Evolutionary conservation across 371 early-diverging fungal species (phyloP), one percentile per base, ranked within the genome.

Genomic region (Saksenaea vasiformis): DNA sequence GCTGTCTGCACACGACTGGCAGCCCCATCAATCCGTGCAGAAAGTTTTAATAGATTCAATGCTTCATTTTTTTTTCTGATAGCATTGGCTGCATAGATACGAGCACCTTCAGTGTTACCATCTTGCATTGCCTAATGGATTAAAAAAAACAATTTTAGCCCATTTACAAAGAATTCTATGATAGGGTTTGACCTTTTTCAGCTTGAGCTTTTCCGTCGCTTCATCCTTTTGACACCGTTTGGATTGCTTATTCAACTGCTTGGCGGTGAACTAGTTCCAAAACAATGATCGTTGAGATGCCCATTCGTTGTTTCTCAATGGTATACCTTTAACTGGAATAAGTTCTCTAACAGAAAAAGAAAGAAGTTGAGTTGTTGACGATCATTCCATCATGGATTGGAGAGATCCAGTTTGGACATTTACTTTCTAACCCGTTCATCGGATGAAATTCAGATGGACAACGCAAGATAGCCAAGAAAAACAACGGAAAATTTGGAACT

Each of bases 31-130:
- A 96, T 86, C 17, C 94, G 85, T 47, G 91, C 90, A 22, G 91
- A 76, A 53, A 96, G 81, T 61, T 88, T 79, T 56, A 92, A 73
- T 37, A 94, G 65, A 69, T 95, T 92, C 54, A 95, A 78, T 2
- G 86, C 64, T 76, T 95, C 95, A 69, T 89, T 93, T 84, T 93
- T 92, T 76, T 96, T 96, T 64, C 96, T 86, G 68, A 96, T 96
- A 11, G 93, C 94, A 71, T 94, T 93, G 26, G 88, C 84, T 1
- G 94, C 95, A 67, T 93, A 90, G 65, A 96, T 87, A 65, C 90
- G 85, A 11, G 96, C 95, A 4, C 91, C 90, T 65, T 94, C 95
- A 67, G 78, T 84, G 69, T 95, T 93, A 36, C 91, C 90, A 67
- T 88, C 84, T 74, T 93, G 89, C 47, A 96, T 90, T 15, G 94